phyloP scores from a whole-genome alignment of 768 basidiomycete genomes.

The Clitopilus passeckerianus region DNA sequence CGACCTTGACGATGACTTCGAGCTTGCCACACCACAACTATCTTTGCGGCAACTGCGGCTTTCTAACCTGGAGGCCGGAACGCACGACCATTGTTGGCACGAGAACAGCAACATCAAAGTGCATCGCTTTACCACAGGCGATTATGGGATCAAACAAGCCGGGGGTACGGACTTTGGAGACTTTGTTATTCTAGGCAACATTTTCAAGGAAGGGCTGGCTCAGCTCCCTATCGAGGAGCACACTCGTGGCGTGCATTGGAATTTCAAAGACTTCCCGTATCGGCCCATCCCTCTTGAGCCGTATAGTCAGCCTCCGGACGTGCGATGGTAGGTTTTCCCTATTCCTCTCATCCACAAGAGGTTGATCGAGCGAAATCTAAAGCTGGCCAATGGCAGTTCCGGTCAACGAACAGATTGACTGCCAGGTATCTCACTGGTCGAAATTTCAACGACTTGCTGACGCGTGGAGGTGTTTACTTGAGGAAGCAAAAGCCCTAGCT shows the following conservation, averaged over 20 bases:
- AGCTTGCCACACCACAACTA: slow-evolving; percentile 9
- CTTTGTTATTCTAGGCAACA: slow-evolving; percentile 34
- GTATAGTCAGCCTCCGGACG: slow-evolving; percentile 24
- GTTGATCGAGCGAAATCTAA: background rate
- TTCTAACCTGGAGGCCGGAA: slow-evolving; percentile 26
- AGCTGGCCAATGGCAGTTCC: slow-evolving; percentile 43
- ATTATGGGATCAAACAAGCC: slow-evolving; percentile 36
- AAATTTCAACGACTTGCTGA: slow-evolving; percentile 19
- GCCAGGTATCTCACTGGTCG: slow-evolving; percentile 29
- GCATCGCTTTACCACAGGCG: slow-evolving; percentile 35
- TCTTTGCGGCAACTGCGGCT: slow-evolving; percentile 32
- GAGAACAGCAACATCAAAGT: slow-evolving; percentile 31
- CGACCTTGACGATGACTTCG: slow-evolving; percentile 23
- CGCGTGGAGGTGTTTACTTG: slow-evolving; percentile 34
- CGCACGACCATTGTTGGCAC: slow-evolving; percentile 35
- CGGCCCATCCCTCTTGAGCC: slow-evolving; percentile 24
- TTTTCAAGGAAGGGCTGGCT: slow-evolving; percentile 23
- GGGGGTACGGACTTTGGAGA: slow-evolving; percentile 25
- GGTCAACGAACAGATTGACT: slow-evolving; percentile 28
- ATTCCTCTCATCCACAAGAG: background rate
- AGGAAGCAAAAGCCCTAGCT: slow-evolving; percentile 25
- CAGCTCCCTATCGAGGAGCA: slow-evolving; percentile 15
- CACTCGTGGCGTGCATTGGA: slow-evolving; percentile 27
- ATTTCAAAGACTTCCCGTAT: slow-evolving; percentile 28
- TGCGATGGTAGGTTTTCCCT: slow-evolving; percentile 20